phyloP scores from a whole-genome alignment of 768 basidiomycete genomes.

The Lyophyllum atratum region DNA sequence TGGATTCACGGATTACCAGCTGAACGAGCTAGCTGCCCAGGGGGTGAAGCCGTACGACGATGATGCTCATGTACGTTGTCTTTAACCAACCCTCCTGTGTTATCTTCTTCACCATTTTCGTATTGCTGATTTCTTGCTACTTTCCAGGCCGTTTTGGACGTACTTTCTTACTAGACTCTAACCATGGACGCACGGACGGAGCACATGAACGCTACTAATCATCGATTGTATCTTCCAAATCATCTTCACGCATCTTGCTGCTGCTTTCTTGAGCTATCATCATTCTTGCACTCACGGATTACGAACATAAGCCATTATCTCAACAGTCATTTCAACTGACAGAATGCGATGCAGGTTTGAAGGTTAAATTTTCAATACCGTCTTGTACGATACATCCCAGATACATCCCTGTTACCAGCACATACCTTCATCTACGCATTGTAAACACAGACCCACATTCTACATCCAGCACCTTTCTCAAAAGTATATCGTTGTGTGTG shows the following conservation, averaged over 20 bases:
- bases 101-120: background rate
- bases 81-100: background rate
- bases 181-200: background rate
- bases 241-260: background rate
- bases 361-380: too few relatives aligned
- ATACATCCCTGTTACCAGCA: too few relatives aligned
- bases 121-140: background rate
- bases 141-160: constrained; percentile 5
- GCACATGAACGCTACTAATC: background rate
- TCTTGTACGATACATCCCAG: too few relatives aligned
- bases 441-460: background rate
- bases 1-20: constrained; percentile 35
- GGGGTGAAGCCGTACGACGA: constrained; percentile 50
- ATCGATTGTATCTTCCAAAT: background rate
- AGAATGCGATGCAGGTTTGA: too few relatives aligned
- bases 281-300: background rate
- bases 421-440: background rate
- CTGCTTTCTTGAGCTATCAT: background rate
- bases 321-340: too few relatives aligned
- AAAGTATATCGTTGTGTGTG: background rate
- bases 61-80: constrained; percentile 36
- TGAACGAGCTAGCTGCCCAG: constrained; percentile 34
- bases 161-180: constrained; percentile 9
- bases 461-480: background rate
- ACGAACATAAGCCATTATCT: too few relatives aligned